Evolutionary conservation across 306 rosid species (phyloP), one percentile per base, ranked within the genome.

Genomic region (Alnus rubra): DNA sequence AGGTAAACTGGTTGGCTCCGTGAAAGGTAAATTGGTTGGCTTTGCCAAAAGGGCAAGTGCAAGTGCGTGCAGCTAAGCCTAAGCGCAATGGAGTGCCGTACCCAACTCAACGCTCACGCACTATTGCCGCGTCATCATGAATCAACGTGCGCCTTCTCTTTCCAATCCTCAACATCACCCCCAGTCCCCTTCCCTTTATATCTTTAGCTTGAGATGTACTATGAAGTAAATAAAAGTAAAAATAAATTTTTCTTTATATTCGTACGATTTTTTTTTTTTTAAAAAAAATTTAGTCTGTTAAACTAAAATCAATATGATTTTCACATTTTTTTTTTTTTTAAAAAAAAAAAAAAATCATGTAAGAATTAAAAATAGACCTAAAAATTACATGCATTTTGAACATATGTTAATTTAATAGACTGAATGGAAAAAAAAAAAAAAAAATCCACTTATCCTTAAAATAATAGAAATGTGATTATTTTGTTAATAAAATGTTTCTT

Each of bases 41-140:
- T 81, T 54, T 71, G 83, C 59, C 59, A 52, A 83, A 76, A 79
- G 80, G 69, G 44, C 49, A 18, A 19, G 78, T 64, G 79, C 44
- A 9, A 56, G 78, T 48, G 56, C 10, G 11, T 19, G 82, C 47
- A 76, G 67, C 51, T 63, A 31, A 69, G 81, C 39, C 28, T 23
- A 23, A 23, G 37, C 37, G 82, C 68, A 76, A 58, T 69, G 67
- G 63, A 74, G 50, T 37, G 69, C 71, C 76, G 72, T 51, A 82
- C 85, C 76, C 54, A 50, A 33, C 69, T n/a, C 71, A 33, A 79
- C 53, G 76, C 72, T 75, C 74, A 75, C 82, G 54, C 58, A 50
- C 69, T 56, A 37, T 77, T 44, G 44, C 65, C 14, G 74, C 82
- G 81, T 84, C 90, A 91, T 89, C 77, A 88, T 87, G 84, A 72